A percentile compares a stretch with the other conserved stretches of the same genome.
Evolutionary conservation across 768 basidiomycete genomes (phyloP).

Genomic region (Lactifluus volemus): DNA sequence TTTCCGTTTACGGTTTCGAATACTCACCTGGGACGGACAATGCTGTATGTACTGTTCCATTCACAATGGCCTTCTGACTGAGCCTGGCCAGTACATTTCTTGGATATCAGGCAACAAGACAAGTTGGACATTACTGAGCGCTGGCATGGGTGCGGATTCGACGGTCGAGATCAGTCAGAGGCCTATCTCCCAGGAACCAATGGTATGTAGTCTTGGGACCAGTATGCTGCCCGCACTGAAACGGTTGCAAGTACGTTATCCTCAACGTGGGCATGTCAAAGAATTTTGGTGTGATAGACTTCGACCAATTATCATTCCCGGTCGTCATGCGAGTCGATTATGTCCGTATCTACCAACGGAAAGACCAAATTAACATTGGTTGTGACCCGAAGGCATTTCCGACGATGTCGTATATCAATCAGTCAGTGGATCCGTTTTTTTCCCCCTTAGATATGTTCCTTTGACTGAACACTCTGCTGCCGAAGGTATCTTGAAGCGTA

Average conservation of each 20-base stretch:
- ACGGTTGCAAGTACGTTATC: constrained; percentile 38
- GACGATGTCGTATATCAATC: constrained; percentile 66
- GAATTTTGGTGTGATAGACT: constrained; percentile 51
- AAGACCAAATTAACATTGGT: constrained; percentile 41
- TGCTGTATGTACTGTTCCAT: constrained; percentile 10
- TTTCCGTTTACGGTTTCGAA: constrained; percentile 36
- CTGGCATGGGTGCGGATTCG: constrained; percentile 30
- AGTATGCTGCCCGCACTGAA: background rate
- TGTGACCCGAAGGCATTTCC: constrained; percentile 69
- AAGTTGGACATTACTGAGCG: constrained; percentile 33
- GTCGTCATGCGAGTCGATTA: constrained; percentile 72
- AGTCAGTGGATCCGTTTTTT: constrained; percentile 33
- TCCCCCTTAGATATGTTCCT: background rate
- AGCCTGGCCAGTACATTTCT: constrained; percentile 29
- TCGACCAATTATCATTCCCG: constrained; percentile 40
- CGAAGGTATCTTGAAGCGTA: constrained; percentile 59
- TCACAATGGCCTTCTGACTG: background rate
- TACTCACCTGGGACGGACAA: constrained; percentile 30
- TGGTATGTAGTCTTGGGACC: constrained; percentile 22
- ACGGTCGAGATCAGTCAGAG: constrained; percentile 27
- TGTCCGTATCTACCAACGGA: constrained; percentile 66
- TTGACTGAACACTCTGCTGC: background rate
- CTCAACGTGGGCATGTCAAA: constrained; percentile 51
- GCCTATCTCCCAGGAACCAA: constrained; percentile 36
- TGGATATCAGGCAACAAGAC: constrained; percentile 34